phyloP scores from a whole-genome alignment of 2,329 filamentous ascomycete genomes.

The Fusarium sp. region DNA sequence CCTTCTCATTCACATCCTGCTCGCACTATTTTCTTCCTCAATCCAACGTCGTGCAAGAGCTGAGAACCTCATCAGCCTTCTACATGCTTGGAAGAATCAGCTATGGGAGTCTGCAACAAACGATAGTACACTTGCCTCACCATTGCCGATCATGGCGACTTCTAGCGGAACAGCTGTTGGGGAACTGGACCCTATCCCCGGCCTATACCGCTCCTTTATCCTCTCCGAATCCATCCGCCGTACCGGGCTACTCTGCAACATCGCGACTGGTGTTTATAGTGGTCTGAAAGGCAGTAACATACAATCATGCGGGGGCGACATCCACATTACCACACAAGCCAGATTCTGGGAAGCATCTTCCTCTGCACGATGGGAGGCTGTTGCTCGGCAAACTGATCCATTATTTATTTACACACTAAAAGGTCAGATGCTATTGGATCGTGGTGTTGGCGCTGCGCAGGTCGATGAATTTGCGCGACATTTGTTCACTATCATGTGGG shows the following conservation, averaged over 20 bases:
- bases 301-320: background rate
- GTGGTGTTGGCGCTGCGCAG: rapidly evolving
- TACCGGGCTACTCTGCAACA: background rate
- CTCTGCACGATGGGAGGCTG: background rate
- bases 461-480: background rate
- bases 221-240: background rate
- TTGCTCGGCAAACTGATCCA: rapidly evolving
- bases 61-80: background rate
- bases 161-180: rapidly evolving
- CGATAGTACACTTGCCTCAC: background rate
- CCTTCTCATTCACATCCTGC: background rate
- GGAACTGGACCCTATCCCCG: background rate
- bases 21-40: background rate
- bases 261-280: background rate
- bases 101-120: background rate
- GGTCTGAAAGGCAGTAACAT: background rate
- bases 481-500: background rate
- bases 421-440: rapidly evolving
- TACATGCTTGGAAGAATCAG: background rate
- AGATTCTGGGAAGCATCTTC: background rate
- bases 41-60: background rate
- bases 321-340: background rate
- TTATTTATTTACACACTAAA: background rate
- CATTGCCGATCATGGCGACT: rapidly evolving
- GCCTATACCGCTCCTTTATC: rapidly evolving